Evolutionary conservation across 2,329 filamentous ascomycete species (phyloP).

Genomic region (Nothophaeocryptopus gaeumannii): DNA sequence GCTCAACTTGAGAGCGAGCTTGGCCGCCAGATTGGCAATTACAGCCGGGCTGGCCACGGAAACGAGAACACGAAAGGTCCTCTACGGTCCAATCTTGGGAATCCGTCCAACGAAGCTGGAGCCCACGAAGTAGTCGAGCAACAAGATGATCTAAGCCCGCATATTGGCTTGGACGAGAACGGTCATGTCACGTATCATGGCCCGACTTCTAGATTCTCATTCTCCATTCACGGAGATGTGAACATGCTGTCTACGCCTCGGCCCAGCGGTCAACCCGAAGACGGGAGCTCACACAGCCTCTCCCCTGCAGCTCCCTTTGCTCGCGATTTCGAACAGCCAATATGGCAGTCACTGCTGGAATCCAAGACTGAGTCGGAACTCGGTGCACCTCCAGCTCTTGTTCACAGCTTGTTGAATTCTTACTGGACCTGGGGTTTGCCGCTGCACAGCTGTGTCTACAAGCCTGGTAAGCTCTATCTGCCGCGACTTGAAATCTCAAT

Average conservation of each 20-base stretch:
- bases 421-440: background rate
- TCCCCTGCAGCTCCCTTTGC: no score
- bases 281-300: no score
- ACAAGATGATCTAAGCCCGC: background rate
- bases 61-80: background rate
- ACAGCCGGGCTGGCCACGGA: background rate
- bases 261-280: no score
- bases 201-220: slow-evolving; percentile 2
- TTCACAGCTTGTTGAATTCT: background rate
- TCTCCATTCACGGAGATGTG: no score
- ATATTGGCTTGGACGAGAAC: slow-evolving; percentile 2
- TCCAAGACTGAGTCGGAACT: background rate
- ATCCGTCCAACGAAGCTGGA: background rate
- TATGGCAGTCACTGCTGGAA: slow-evolving; percentile 1
- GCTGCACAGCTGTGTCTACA: slow-evolving; percentile 1
- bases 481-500: no score
- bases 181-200: slow-evolving; percentile 3
- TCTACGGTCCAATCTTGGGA: background rate
- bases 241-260: no score
- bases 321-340: background rate
- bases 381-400: background rate
- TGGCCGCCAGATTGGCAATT: background rate
- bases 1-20: slow-evolving; percentile 1
- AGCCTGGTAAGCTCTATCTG: background rate
- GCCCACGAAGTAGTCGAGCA: no score